Percentiles rank a stretch among this genome's conserved stretches.
Conservation (phyloP, 306 rosid genomes). For the Ammopiptanthus mongolicus region DNA sequence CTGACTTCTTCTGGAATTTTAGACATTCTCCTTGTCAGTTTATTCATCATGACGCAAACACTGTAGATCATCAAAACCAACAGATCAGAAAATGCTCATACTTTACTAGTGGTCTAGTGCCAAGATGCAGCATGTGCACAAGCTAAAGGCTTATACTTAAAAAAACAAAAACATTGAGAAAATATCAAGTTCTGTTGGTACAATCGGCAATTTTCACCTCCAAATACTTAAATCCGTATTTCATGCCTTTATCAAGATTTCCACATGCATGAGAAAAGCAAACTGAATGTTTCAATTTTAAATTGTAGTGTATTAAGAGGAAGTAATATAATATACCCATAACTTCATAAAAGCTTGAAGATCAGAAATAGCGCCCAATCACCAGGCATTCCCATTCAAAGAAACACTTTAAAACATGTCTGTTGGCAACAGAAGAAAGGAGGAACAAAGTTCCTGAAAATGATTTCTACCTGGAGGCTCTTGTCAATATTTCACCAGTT, state of each 20-base stretch:
- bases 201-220: neutral
- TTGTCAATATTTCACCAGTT: constrained; percentile 69
- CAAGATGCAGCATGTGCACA: neutral
- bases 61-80: constrained; percentile 45
- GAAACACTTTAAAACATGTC: neutral
- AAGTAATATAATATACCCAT: neutral
- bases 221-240: neutral
- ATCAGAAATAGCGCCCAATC: neutral
- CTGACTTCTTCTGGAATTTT: constrained; percentile 89
- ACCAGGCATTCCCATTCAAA: neutral
- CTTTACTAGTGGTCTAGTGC: neutral
- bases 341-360: neutral
- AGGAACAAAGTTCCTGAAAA: neutral
- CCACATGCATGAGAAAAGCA: neutral
- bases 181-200: neutral
- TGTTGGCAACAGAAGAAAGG: neutral
- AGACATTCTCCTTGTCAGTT: constrained; percentile 77
- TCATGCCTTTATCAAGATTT: neutral
- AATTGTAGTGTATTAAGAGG: neutral
- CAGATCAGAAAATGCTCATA: neutral
- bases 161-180: neutral
- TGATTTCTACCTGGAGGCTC: constrained; percentile 79
- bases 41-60: constrained; percentile 99
- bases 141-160: neutral
- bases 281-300: neutral